These are phyloP conservation scores for Apiospora sp. DNA, from an alignment of 2,329 filamentous ascomycete species.

Conservation along the genomic window DNA sequence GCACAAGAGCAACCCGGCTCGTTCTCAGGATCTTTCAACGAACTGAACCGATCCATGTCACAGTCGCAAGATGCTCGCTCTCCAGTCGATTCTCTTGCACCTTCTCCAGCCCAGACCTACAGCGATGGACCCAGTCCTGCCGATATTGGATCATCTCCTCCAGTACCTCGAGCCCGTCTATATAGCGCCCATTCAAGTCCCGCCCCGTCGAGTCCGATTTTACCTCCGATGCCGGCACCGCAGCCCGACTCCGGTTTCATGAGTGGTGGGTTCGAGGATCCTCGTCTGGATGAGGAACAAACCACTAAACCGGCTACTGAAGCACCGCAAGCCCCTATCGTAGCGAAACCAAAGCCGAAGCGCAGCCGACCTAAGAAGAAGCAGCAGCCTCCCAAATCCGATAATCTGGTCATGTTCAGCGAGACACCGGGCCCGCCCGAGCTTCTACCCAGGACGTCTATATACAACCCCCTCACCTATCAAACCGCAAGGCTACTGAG, in stretches of 20 bases:
- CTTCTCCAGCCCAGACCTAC: constrained; percentile 57
- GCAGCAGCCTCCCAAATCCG: constrained; percentile 31
- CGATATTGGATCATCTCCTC: constrained; percentile 90
- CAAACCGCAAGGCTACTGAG: constrained; percentile 1
- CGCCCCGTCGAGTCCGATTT: constrained; percentile 80
- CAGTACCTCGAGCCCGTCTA: constrained; percentile 70
- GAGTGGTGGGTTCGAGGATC: constrained; percentile 77
- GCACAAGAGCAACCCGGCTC: constrained; percentile 55
- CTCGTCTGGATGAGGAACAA: constrained; percentile 66
- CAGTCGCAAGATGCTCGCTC: constrained; percentile 61
- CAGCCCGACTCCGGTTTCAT: constrained; percentile 84
- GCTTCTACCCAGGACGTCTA: constrained; percentile 50
- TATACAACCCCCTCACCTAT: constrained; percentile 45
- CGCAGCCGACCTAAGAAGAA: constrained; percentile 43
- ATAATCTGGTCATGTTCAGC: constrained; percentile 32
- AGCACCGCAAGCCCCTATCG: constrained; percentile 38
- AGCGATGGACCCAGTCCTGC: constrained; percentile 73
- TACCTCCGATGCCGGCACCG: constrained; percentile 68
- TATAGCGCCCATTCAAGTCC: constrained; percentile 65
- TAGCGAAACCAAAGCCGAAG: constrained; percentile 47
- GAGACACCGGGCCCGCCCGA: constrained; percentile 54
- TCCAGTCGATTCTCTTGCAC: constrained; percentile 59
- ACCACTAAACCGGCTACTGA: constrained; percentile 51
- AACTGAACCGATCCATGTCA: constrained; percentile 49
- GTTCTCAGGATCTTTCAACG: constrained; percentile 39